Conservation (phyloP, 192 early-diverging fungal genomes). For the Backusella mclennaniae region DNA sequence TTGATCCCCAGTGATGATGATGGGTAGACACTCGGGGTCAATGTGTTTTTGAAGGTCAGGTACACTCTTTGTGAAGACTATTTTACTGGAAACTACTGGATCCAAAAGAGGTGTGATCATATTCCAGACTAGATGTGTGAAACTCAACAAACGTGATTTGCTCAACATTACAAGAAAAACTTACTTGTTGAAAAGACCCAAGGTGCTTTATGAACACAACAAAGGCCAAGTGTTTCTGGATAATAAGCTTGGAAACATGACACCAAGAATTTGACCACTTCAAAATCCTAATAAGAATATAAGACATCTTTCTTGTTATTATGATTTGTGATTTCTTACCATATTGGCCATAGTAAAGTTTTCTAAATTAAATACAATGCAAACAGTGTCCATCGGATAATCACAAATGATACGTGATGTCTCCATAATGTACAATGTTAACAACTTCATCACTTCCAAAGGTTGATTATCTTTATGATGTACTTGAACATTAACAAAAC, state of each 20-base stretch:
- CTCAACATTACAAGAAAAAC: background rate
- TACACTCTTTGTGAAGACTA: slow-evolving; percentile 66
- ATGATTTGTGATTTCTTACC: slow-evolving; percentile 9
- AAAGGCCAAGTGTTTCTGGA: slow-evolving; percentile 82
- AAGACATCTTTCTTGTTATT: background rate
- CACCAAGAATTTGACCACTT: slow-evolving; percentile 74
- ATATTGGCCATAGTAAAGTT: slow-evolving; percentile 74
- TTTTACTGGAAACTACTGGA: slow-evolving; percentile 86
- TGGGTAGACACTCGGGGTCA: slow-evolving; percentile 54
- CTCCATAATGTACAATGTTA: slow-evolving; percentile 74
- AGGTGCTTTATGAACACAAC: slow-evolving; percentile 83
- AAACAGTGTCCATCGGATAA: slow-evolving; percentile 67
- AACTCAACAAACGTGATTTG: background rate
- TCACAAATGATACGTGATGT: slow-evolving; percentile 61
- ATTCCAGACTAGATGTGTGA: slow-evolving; percentile 59
- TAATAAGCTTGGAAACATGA: slow-evolving; percentile 86
- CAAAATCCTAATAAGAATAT: slow-evolving; percentile 55
- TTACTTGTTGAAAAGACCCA: slow-evolving; percentile 75
- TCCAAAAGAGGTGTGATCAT: slow-evolving; percentile 84
- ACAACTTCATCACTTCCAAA: slow-evolving; percentile 62
- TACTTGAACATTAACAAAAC: slow-evolving; percentile 48
- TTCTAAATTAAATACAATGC: slow-evolving; percentile 77
- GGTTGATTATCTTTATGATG: slow-evolving; percentile 62
- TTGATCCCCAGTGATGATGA: slow-evolving; percentile 53
- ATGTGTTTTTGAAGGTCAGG: slow-evolving; percentile 67